Conservation (phyloP, 208 protist species). For the Trichomonas tenax region DNA sequence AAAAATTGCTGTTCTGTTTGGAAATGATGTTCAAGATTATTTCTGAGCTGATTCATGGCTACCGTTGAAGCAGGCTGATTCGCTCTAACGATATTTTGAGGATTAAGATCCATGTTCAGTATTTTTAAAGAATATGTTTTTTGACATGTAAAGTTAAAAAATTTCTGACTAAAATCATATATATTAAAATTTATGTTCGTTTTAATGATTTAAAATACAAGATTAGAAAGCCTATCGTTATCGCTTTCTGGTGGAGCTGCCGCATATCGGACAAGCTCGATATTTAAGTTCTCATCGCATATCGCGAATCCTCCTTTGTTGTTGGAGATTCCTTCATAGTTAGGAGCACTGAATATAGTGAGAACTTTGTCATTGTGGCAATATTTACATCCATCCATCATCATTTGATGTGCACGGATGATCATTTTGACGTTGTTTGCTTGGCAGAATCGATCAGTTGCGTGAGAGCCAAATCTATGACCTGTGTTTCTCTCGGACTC, state of each 20-base stretch:
- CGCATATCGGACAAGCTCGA: neutral
- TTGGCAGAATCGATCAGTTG: neutral
- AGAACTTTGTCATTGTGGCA: neutral
- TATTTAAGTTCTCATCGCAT: neutral
- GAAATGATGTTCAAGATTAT: neutral
- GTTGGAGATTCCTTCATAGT: neutral
- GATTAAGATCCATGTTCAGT: neutral
- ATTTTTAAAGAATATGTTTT: too few species aligned
- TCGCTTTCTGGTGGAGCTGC: neutral
- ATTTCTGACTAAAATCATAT: too few species aligned
- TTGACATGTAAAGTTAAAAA: too few species aligned
- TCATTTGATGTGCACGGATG: neutral
- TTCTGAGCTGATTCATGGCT: neutral
- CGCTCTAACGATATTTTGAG: neutral
- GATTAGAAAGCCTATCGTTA: neutral
- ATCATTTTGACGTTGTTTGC: neutral
- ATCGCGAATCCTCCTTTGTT: neutral
- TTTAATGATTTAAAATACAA: neutral
- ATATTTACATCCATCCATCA: neutral
- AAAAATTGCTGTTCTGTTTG: neutral
- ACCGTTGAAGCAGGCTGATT: neutral
- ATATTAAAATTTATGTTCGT: too few species aligned
- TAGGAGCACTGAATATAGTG: neutral
- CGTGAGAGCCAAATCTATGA: constrained; percentile 72
- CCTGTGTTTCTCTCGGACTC: constrained; percentile 93